phyloP scores from a whole-genome alignment of 2,329 filamentous ascomycete genomes.

The Pseudogymnoascus sp. region DNA sequence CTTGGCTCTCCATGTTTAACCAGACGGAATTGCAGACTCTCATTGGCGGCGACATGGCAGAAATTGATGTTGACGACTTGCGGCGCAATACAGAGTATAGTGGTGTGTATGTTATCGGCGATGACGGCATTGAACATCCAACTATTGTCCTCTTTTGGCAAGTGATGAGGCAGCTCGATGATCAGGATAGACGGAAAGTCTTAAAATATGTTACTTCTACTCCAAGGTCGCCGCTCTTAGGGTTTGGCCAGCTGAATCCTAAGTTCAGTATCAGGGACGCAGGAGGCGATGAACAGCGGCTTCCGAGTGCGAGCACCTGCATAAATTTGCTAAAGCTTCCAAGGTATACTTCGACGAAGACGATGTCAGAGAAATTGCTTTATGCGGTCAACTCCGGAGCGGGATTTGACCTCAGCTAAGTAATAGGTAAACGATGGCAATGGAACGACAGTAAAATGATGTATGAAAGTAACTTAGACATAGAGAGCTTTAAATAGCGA shows the following conservation, averaged over 20 bases:
- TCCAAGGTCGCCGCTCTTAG: conserved; percentile 77
- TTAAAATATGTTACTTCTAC: conserved; percentile 95
- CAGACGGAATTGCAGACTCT: conserved; percentile 89
- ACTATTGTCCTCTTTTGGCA: conserved; percentile 86
- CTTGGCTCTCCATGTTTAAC: conserved; percentile 98
- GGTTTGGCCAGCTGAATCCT: conserved; percentile 78
- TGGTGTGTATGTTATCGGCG: conserved; percentile 81
- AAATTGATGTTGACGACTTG: conserved; percentile 81
- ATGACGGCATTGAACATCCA: conserved; percentile 77
- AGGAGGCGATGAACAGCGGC: conserved; percentile 61
- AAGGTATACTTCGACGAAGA: conserved; percentile 58
- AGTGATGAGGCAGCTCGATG: conserved; percentile 67
- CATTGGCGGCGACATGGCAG: conserved; percentile 75
- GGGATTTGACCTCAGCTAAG: conserved; percentile 73
- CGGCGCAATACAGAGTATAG: conserved; percentile 77
- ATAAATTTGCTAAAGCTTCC: conserved; percentile 92
- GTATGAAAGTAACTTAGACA: background rate
- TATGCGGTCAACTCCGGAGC: conserved; percentile 86
- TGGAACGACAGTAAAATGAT: background rate
- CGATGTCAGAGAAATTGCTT: conserved; percentile 69
- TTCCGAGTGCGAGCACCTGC: conserved; percentile 92
- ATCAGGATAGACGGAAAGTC: conserved; percentile 72
- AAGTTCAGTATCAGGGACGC: conserved; percentile 84
- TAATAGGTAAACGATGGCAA: background rate
- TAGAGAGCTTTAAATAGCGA: background rate